Percentiles rank a stretch among this genome's conserved stretches.
phyloP scores from a whole-genome alignment of 208 protist genomes.

The Trypanosoma vivax region DNA sequence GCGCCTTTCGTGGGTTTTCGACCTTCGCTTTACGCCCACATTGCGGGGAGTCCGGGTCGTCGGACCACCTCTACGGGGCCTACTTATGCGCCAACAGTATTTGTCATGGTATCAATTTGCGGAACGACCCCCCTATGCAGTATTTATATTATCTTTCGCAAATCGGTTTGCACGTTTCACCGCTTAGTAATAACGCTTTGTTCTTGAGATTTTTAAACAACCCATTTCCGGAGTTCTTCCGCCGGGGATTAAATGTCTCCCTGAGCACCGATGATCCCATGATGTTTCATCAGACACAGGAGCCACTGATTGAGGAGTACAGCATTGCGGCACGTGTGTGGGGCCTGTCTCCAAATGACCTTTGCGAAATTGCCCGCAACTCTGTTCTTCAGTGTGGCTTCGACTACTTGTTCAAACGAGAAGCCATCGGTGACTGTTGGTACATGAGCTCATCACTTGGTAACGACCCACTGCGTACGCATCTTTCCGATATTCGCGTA shows the following conservation, averaged over 20 bases:
- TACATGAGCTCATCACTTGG: conserved; percentile 85
- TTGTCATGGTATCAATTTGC: conserved; percentile 97
- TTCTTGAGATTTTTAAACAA: conserved; percentile 97
- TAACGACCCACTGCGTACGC: conserved; percentile 83
- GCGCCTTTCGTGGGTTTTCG: conserved; percentile 84
- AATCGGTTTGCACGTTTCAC: conserved; percentile 97
- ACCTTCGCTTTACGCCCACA: conserved; percentile 98
- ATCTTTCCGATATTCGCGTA: conserved; percentile 90
- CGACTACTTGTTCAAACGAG: conserved; percentile 80
- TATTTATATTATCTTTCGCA: conserved; percentile 99
- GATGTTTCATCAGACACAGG: conserved; percentile 97
- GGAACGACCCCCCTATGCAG: conserved; percentile 92
- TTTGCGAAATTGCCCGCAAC: conserved; percentile 91
- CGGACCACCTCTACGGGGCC: conserved; percentile 91
- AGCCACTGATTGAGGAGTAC: conserved; percentile 93
- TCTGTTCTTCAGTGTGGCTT: conserved; percentile 89
- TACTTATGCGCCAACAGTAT: conserved; percentile 95
- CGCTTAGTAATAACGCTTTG: conserved; percentile 98
- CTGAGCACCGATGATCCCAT: conserved; percentile 96
- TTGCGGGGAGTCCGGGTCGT: conserved; percentile 93
- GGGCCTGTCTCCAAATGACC: conserved; percentile 84
- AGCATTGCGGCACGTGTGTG: conserved; percentile 90
- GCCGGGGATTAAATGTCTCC: conserved; percentile 95
- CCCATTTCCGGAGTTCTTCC: conserved; percentile 96
- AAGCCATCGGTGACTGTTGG: conserved; percentile 85